Evolutionary conservation across 306 rosid species (phyloP).

Genomic region (Calophaca sinica): DNA sequence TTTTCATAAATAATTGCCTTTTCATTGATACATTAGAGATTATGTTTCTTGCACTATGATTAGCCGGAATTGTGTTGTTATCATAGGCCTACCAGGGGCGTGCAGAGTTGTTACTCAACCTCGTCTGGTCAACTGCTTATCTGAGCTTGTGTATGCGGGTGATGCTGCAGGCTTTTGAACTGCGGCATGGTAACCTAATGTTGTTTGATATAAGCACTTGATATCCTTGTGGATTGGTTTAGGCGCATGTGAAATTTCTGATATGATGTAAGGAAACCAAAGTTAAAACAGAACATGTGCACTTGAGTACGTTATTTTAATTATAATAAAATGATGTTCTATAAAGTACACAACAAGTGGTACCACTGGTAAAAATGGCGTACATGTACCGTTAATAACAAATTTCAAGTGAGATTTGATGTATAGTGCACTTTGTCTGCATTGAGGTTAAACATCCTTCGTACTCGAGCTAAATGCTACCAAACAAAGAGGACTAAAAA

Average conservation of each 20-base stretch:
- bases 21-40: background rate
- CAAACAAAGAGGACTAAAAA: background rate
- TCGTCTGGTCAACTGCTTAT: background rate
- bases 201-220: conserved; percentile 19
- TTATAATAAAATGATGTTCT: background rate
- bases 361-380: background rate
- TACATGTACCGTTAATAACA: no score
- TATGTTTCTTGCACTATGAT: conserved; percentile 11
- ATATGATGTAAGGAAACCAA: conserved; percentile 15
- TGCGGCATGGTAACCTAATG: background rate
- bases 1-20: background rate
- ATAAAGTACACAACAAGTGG: background rate
- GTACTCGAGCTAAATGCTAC: conserved; percentile 1
- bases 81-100: conserved; percentile 5
- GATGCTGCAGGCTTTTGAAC: conserved; percentile 6
- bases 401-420: background rate
- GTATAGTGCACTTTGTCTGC: background rate
- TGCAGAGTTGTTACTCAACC: background rate
- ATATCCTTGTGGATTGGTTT: background rate
- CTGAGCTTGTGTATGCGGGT: background rate
- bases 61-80: conserved; percentile 5
- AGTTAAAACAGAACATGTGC: background rate
- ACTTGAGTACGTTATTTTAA: background rate
- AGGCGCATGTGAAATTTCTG: background rate
- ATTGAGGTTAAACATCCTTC: background rate